These are phyloP conservation scores for Rubia occidens DNA, from an alignment of 305 asterid genomes.

Conservation along the genomic window DNA sequence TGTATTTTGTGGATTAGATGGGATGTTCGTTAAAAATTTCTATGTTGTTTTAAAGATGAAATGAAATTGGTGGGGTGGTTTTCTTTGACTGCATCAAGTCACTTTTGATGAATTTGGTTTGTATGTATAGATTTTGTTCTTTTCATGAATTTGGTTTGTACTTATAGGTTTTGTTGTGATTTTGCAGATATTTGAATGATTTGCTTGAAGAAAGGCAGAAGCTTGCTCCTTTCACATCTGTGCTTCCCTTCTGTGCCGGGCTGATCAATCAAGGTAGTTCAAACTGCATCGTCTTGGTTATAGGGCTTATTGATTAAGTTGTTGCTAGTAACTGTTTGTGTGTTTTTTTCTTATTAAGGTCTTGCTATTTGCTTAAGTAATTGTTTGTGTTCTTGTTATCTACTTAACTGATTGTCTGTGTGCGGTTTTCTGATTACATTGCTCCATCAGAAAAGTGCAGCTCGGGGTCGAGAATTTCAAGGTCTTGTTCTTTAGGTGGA, in stretches of 20 bases:
- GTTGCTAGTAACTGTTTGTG: not conserved
- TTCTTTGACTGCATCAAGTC: too few species aligned
- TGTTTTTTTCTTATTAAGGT: not conserved
- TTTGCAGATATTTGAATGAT: slow-evolving; percentile 72
- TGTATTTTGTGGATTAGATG: not conserved
- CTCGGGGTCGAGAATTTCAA: not conserved
- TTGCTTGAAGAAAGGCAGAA: slow-evolving; percentile 77
- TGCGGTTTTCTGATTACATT: not conserved
- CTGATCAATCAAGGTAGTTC: slow-evolving; percentile 90
- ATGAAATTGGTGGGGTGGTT: too few species aligned
- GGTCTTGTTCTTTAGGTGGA: not conserved
- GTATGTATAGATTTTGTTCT: not conserved
- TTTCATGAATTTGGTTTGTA: not conserved
- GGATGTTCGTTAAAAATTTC: not conserved
- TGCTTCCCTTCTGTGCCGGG: slow-evolving; percentile 71
- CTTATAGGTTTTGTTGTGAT: not conserved
- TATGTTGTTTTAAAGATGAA: too few species aligned
- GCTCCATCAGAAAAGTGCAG: not conserved
- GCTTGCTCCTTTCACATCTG: slow-evolving; percentile 75
- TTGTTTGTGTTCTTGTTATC: not conserved
- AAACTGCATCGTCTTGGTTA: not conserved
- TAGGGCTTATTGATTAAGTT: not conserved
- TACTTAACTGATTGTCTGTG: not conserved
- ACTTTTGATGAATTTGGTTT: too few species aligned
- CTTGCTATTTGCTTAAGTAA: not conserved